Evolutionary conservation across 1,284 basidiomycete species (phyloP).

Genomic region (Boletus mariae): DNA sequence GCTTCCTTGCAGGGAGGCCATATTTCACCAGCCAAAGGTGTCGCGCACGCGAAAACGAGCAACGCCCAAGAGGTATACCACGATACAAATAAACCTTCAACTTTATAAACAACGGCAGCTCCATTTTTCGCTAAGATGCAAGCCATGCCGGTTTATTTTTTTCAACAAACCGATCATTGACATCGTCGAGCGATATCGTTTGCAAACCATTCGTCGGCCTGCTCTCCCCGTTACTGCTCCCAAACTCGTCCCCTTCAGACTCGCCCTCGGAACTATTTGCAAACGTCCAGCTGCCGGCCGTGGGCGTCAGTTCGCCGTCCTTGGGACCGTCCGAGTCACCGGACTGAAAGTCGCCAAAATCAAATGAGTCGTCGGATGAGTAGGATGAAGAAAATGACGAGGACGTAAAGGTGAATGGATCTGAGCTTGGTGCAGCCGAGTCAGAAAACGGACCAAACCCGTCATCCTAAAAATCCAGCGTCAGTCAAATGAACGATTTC

Average conservation of each 20-base stretch:
- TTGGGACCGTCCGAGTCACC: constrained; percentile 32
- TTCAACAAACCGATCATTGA: constrained; percentile 26
- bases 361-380: constrained; percentile 60
- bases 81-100: not conserved
- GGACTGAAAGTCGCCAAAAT: constrained; percentile 77
- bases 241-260: constrained; percentile 34
- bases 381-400: constrained; percentile 55
- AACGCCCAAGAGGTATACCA: not conserved
- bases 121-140: constrained; percentile 3
- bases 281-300: constrained; percentile 66
- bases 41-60: not conserved
- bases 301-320: constrained; percentile 59
- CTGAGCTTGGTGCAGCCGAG: constrained; percentile 45
- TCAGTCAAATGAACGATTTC: constrained; percentile 6
- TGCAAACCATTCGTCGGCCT: constrained; percentile 20
- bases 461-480: constrained; percentile 39
- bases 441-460: constrained; percentile 75
- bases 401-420: constrained; percentile 55
- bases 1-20: too few relatives aligned
- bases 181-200: constrained; percentile 29
- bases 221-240: constrained; percentile 10
- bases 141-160: constrained; percentile 17
- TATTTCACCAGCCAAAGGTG: too few relatives aligned
- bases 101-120: not conserved
- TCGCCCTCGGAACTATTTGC: constrained; percentile 40